A percentile compares a stretch with the other conserved stretches of the same genome.
Evolutionary conservation across 495 filamentous ascomycete species (phyloP).

Genomic region (Neurospora africana): DNA sequence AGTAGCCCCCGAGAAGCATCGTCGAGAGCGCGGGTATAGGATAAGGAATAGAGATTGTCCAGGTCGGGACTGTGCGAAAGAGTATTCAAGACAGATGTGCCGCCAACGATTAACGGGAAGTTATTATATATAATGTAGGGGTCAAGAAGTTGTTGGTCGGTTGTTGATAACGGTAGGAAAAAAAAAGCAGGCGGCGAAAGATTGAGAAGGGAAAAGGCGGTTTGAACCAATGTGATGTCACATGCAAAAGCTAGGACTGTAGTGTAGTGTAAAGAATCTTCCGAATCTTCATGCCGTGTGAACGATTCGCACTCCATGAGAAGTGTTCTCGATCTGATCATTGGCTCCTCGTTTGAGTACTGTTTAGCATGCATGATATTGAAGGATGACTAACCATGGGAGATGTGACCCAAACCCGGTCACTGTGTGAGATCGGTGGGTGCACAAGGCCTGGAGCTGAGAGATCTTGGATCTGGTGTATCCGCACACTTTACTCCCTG

Average conservation of each 20-base stretch:
- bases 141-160: background rate
- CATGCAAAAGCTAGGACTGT: constrained; percentile 6
- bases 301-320: background rate
- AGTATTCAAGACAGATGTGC: background rate
- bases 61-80: background rate
- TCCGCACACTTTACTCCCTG: background rate
- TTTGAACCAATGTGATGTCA: constrained; percentile 9
- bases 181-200: background rate
- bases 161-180: background rate
- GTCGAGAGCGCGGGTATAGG: background rate
- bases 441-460: background rate
- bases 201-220: background rate
- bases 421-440: background rate
- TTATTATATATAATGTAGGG: background rate
- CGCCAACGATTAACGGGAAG: background rate
- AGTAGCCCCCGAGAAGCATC: background rate
- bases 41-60: background rate
- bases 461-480: background rate
- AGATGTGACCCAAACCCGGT: background rate
- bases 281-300: too few species aligned
- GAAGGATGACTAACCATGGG: background rate
- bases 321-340: background rate
- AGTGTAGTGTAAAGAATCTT: background rate
- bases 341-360: background rate
- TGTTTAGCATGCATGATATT: background rate